Conservation (phyloP, 345 rosid genomes). For the Ceriops decandra region DNA sequence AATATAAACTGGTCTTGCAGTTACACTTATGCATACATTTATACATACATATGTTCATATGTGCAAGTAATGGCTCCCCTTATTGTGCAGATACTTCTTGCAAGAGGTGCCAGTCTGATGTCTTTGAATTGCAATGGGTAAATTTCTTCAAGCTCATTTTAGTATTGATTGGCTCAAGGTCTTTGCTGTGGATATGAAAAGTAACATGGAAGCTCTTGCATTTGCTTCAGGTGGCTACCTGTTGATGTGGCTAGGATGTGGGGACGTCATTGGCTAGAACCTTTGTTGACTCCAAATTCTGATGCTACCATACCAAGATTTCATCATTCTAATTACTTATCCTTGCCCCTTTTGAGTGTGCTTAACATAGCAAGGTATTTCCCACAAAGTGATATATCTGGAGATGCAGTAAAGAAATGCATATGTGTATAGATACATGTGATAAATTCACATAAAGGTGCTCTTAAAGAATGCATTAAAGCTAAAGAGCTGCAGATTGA, state of each 20-base stretch:
- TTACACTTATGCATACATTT: neutral
- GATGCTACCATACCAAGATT: slow-evolving; percentile 63
- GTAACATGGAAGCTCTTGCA: slow-evolving; percentile 5
- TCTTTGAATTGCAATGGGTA: slow-evolving; percentile 93
- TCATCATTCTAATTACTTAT: slow-evolving; percentile 73
- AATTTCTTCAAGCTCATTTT: slow-evolving; percentile 20
- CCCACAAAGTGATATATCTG: neutral
- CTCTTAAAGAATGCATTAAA: neutral
- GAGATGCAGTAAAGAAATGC: neutral
- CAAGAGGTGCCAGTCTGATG: slow-evolving; percentile 75
- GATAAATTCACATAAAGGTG: neutral
- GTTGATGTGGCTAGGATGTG: slow-evolving; percentile 97
- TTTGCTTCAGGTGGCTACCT: slow-evolving; percentile 76
- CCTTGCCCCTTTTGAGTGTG: slow-evolving; percentile 83
- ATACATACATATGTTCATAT: slow-evolving; percentile 2
- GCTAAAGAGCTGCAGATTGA: neutral
- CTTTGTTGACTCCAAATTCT: slow-evolving; percentile 67
- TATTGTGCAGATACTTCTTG: slow-evolving; percentile 67
- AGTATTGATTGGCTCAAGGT: neutral
- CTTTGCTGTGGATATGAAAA: neutral
- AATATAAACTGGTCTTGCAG: neutral
- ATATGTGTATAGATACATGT: neutral
- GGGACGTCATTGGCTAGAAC: slow-evolving; percentile 99
- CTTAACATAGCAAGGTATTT: slow-evolving; percentile 89
- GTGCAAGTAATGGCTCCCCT: slow-evolving; percentile 5